phyloP scores from a whole-genome alignment of 345 rosid genomes.

The Lepidium sativum region DNA sequence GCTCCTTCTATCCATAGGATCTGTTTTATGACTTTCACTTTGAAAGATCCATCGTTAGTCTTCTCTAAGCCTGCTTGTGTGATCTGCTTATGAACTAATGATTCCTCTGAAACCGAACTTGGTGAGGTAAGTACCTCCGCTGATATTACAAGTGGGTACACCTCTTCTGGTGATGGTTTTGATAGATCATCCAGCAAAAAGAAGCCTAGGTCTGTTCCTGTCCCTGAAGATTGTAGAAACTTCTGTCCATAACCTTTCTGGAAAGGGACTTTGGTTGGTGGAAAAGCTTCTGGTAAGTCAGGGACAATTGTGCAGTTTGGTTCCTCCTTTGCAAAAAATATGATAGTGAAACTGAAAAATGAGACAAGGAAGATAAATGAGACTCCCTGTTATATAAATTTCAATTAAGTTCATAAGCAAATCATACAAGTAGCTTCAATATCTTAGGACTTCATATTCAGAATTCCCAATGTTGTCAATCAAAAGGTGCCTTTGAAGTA shows the following conservation, averaged over 20 bases:
- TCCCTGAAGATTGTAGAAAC: constrained; percentile 70
- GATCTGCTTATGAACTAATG: constrained; percentile 54
- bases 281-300: constrained; percentile 52
- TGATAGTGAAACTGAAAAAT: constrained; percentile 59
- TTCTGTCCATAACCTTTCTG: constrained; percentile 62
- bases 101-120: constrained; percentile 25
- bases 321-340: constrained; percentile 81
- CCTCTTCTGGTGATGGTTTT: constrained; percentile 62
- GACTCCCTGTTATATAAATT: neutral
- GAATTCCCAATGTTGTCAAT: neutral
- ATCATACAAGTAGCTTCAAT: neutral
- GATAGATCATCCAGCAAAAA: constrained; percentile 71
- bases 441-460: neutral
- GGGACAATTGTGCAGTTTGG: constrained; percentile 57
- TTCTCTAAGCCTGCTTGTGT: constrained; percentile 70
- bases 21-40: constrained; percentile 66
- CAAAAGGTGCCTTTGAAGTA: neutral
- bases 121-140: constrained; percentile 46
- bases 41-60: constrained; percentile 39
- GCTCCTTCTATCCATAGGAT: constrained; percentile 72
- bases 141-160: constrained; percentile 78
- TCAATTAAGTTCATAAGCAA: neutral
- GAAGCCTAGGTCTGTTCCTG: constrained; percentile 80
- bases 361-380: constrained; percentile 6
- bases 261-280: constrained; percentile 54